Conservation (phyloP, 345 rosid species). For the Hibiscus syriacus region DNA sequence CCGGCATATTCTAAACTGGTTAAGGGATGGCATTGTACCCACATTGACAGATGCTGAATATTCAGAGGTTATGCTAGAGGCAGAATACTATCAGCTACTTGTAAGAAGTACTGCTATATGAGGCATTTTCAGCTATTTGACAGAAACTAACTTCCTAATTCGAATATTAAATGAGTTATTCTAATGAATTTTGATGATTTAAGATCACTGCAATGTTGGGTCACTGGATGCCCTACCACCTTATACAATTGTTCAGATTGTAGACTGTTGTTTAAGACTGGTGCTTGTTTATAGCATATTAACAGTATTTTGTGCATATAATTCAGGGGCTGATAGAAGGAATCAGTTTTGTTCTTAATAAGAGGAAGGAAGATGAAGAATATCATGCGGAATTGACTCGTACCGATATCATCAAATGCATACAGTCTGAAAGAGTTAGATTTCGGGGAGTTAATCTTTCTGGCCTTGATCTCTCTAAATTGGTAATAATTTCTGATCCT, state of each 20-base stretch:
- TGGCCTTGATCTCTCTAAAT: conserved; percentile 88
- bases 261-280: not conserved
- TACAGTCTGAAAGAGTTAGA: conserved; percentile 66
- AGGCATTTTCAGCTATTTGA: not conserved
- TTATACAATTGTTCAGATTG: not conserved
- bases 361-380: conserved; percentile 49
- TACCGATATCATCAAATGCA: conserved; percentile 79
- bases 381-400: conserved; percentile 61
- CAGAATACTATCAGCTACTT: conserved; percentile 79
- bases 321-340: conserved; percentile 67
- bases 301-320: not conserved
- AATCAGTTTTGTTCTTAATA: conserved; percentile 34
- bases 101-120: conserved; percentile 30
- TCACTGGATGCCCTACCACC: not conserved
- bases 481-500: conserved; percentile 44
- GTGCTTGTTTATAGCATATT: not conserved
- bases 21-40: conserved; percentile 84
- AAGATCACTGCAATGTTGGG: not conserved
- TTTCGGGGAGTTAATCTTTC: conserved; percentile 85
- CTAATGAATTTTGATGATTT: not conserved
- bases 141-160: not conserved
- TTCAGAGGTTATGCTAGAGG: conserved; percentile 71
- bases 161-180: not conserved
- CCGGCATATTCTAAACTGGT: conserved; percentile 83
- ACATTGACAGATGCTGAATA: conserved; percentile 48